Base-by-base conservation (phyloP, 257 asterid species). In the Plantago elongata region DNA sequence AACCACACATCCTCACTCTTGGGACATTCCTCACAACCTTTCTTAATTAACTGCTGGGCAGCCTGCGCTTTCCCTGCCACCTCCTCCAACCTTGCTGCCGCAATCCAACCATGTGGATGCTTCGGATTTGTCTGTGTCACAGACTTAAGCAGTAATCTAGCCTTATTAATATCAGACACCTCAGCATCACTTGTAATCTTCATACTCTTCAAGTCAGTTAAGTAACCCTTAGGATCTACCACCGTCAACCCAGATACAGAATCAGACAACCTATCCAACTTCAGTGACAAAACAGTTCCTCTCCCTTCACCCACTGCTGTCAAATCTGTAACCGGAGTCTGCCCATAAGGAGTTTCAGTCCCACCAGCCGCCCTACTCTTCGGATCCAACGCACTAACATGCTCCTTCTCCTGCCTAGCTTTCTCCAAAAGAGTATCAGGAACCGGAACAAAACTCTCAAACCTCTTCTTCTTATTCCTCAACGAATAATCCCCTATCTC, bases 81-180 rank as follows among this genome's bases (percentile, higher is more conserved):
- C 83, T 91, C 98, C 75, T 91, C 98, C 75, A 91, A 67, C 82
- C 98, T 86, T 27, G 98, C 94, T 3, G 98, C 95, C 0, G 96
- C 98, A 60, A 91, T 88, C 98, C 98, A 91, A 64, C 98, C 98
- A 12, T 91, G 92, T 0, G 95, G 93, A 69, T 91, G 97, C 78
- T 84, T 91, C 0, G 95, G 97, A 67, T 91, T 91, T 3, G 97
- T 84, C 70, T 81, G 94, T 11, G 84, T 88, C 17, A 88, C 95
- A 0, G 95, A 86, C 69, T 83, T 91, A 14, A 91, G 88, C 71
- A 91, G 72, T 80, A 86, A 48, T 64, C 97, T 79, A 40, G 98
- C 97, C 79, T 91, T 91, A 68, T 84, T 91, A 16, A 88, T 91
- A 74, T 88, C 98, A 13, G 95, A 87, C 18, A 91, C 91, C 86